Conservation (phyloP, 768 basidiomycete genomes). For the Mycena sanguinolenta region DNA sequence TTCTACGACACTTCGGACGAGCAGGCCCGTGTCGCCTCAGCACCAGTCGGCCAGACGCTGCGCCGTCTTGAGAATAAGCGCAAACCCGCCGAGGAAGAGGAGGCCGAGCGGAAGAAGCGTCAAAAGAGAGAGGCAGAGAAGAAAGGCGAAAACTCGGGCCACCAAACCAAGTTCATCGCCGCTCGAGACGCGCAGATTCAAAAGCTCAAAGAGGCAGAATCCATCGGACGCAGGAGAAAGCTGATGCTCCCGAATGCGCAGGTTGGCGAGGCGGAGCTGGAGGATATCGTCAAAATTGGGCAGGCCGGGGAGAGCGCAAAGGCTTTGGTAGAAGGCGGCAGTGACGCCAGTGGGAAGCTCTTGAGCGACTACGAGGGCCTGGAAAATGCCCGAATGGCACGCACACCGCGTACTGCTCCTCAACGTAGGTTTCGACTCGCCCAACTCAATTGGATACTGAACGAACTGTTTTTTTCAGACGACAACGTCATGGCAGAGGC, state of each 20-base stretch:
- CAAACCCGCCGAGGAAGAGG: constrained; percentile 88
- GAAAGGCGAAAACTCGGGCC: constrained; percentile 69
- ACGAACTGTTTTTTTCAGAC: constrained; percentile 63
- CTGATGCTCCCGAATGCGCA: constrained; percentile 90
- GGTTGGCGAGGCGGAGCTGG: constrained; percentile 93
- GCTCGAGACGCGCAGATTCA: constrained; percentile 98
- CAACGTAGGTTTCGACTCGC: constrained; percentile 75
- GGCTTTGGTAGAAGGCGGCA: constrained; percentile 84
- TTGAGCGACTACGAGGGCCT: constrained; percentile 94
- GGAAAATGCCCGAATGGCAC: constrained; percentile 89
- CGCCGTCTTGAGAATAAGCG: constrained; percentile 97
- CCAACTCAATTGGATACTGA: constrained; percentile 8
- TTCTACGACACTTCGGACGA: constrained; percentile 98
- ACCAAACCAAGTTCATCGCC: constrained; percentile 96
- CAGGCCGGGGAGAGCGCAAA: constrained; percentile 92
- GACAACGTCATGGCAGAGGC: constrained; percentile 97
- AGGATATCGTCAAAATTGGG: constrained; percentile 99
- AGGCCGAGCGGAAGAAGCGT: constrained; percentile 92
- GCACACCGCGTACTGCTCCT: constrained; percentile 94
- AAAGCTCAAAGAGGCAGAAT: constrained; percentile 97
- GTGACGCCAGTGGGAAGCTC: constrained; percentile 86
- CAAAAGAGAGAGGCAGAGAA: constrained; percentile 78
- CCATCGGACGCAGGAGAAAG: constrained; percentile 89
- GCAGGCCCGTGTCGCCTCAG: constrained; percentile 85
- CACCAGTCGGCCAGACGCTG: constrained; percentile 91